Conservation (phyloP, 2,329 filamentous ascomycete genomes). For the Capronia americana region DNA sequence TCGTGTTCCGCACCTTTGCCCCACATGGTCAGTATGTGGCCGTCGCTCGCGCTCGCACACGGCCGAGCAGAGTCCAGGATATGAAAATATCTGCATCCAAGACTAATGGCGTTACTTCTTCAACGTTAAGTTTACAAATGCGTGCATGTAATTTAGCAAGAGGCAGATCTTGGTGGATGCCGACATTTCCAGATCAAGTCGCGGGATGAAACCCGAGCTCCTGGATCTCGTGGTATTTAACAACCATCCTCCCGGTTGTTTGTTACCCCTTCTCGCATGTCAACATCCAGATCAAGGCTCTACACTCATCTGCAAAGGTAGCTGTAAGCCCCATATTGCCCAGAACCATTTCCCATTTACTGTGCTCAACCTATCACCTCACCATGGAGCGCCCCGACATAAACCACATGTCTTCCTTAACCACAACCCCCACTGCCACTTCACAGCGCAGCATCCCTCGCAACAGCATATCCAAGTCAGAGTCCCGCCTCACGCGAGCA, state of each 20-base stretch:
- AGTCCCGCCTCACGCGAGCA: slow-evolving; percentile 30
- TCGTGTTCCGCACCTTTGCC: slow-evolving; percentile 4
- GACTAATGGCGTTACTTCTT: background rate
- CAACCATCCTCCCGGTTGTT: slow-evolving; percentile 1
- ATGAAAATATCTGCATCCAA: slow-evolving; percentile 9
- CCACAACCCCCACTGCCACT: slow-evolving; percentile 5
- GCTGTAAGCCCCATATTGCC: background rate
- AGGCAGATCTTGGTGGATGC: background rate
- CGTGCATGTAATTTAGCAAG: background rate
- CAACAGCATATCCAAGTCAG: slow-evolving; percentile 23
- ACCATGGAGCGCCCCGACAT: slow-evolving; percentile 6
- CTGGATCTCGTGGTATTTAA: slow-evolving; percentile 9
- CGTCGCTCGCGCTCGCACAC: slow-evolving; percentile 10
- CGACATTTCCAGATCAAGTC: slow-evolving; percentile 6
- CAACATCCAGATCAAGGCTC: background rate
- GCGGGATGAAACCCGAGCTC: background rate
- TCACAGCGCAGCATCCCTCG: background rate
- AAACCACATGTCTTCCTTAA: slow-evolving; percentile 17
- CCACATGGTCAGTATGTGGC: slow-evolving; percentile 3
- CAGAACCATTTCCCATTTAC: slow-evolving; percentile 3
- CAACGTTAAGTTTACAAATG: background rate
- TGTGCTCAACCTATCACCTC: background rate
- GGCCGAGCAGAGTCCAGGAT: slow-evolving; percentile 2
- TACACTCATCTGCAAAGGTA: background rate
- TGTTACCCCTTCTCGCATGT: background rate